A percentile compares a stretch with the other conserved stretches of the same genome.
Conservation (phyloP, 768 basidiomycete species). For the Clitopilus hobsonii region DNA sequence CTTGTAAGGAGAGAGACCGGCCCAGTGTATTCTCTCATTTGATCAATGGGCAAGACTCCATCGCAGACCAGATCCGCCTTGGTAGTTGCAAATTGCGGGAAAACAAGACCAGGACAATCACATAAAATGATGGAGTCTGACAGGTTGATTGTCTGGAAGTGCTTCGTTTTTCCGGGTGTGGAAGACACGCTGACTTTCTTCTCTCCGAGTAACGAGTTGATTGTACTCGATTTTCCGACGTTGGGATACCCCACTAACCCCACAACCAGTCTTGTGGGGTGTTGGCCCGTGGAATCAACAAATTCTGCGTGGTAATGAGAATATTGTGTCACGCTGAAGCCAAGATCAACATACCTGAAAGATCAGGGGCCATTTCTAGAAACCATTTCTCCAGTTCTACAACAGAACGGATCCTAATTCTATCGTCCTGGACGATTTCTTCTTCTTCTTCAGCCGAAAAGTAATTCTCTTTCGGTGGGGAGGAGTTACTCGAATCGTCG, state of each 20-base stretch:
- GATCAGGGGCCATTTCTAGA: constrained; percentile 60
- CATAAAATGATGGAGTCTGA: constrained; percentile 83
- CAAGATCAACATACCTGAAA: constrained; percentile 44
- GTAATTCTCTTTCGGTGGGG: constrained; percentile 34
- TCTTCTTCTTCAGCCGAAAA: constrained; percentile 53
- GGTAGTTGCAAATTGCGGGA: constrained; percentile 97
- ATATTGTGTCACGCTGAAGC: neutral
- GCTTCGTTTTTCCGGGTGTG: constrained; percentile 98
- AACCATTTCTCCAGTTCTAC: constrained; percentile 87
- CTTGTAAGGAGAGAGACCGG: constrained; percentile 75
- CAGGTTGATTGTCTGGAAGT: constrained; percentile 97
- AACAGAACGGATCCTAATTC: constrained; percentile 79
- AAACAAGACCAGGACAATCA: constrained; percentile 97
- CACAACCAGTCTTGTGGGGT: constrained; percentile 64
- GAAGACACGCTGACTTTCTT: constrained; percentile 98
- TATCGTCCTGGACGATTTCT: constrained; percentile 46
- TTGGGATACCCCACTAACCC: constrained; percentile 98
- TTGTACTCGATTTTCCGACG: constrained; percentile 97
- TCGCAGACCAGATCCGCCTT: constrained; percentile 96
- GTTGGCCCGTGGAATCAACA: constrained; percentile 47
- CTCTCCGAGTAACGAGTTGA: constrained; percentile 92
- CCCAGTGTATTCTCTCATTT: constrained; percentile 89
- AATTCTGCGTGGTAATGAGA: constrained; percentile 46
- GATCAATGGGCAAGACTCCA: constrained; percentile 96
- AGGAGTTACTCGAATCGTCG: constrained; percentile 9